Percentiles rank a stretch among this genome's conserved stretches.
phyloP scores from a whole-genome alignment of 2,329 filamentous ascomycete species.

The Apiospora saccharicola region DNA sequence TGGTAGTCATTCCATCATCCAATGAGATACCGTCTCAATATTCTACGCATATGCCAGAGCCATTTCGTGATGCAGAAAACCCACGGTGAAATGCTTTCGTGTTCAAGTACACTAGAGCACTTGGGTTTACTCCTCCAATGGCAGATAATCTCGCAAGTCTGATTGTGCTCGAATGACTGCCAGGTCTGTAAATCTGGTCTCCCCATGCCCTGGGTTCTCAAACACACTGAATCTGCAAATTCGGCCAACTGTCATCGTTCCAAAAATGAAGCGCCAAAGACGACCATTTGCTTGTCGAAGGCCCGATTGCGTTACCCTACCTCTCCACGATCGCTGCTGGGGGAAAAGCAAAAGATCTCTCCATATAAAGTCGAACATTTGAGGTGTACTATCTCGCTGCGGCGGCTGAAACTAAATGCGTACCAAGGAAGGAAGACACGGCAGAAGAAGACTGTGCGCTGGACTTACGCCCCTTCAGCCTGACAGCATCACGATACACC shows the following conservation, averaged over 20 bases:
- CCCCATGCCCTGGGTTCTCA: not conserved
- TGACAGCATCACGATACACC: not conserved
- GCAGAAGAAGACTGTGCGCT: not conserved
- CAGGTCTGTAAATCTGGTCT: too few species aligned
- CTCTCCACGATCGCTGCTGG: not conserved
- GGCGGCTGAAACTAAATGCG: not conserved
- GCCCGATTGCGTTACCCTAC: not conserved
- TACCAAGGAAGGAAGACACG: not conserved
- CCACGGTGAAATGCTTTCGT: too few species aligned
- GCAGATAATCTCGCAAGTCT: not conserved
- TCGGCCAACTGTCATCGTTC: not conserved
- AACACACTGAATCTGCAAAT: too few species aligned
- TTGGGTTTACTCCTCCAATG: not conserved
- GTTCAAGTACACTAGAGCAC: too few species aligned
- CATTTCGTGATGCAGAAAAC: not conserved
- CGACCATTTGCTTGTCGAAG: not conserved
- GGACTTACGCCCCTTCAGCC: not conserved
- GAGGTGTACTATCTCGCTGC: not conserved
- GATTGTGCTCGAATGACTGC: not conserved
- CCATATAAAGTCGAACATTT: not conserved
- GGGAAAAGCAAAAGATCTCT: not conserved
- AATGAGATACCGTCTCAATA: not conserved
- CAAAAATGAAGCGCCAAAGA: not conserved
- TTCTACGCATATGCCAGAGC: not conserved
- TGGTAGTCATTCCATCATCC: not conserved